Evolutionary conservation across 2,329 filamentous ascomycete genomes (phyloP).

Genomic region (Penicillium sp.): DNA sequence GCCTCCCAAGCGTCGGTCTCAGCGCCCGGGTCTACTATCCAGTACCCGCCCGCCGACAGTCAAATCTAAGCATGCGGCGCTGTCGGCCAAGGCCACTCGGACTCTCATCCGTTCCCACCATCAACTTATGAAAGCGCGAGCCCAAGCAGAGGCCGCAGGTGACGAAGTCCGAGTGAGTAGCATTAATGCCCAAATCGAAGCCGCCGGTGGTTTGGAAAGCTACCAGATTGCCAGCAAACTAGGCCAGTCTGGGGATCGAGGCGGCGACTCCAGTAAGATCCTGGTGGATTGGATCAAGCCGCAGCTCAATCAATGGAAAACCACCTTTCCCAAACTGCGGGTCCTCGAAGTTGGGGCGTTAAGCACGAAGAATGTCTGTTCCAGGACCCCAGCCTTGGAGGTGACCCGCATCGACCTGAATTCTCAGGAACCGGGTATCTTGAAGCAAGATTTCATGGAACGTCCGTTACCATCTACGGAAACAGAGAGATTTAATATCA

Average conservation of each 20-base stretch:
- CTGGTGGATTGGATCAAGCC: constrained; percentile 59
- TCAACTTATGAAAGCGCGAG: constrained; percentile 57
- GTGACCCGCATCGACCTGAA: constrained; percentile 87
- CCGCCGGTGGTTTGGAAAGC: constrained; percentile 58
- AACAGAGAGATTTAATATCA: constrained; percentile 76
- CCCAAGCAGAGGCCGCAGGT: constrained; percentile 51
- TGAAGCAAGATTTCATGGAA: constrained; percentile 92
- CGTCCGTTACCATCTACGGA: constrained; percentile 65
- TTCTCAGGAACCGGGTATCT: constrained; percentile 74
- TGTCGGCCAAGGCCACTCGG: constrained; percentile 60
- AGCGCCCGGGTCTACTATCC: constrained; percentile 42
- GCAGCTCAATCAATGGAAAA: constrained; percentile 24
- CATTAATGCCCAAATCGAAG: constrained; percentile 53
- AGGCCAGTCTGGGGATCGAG: constrained; percentile 60
- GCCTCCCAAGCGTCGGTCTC: constrained; percentile 33
- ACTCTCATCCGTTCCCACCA: constrained; percentile 62
- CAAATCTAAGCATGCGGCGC: constrained; percentile 35
- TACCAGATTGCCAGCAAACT: constrained; percentile 65
- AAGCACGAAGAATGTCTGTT: constrained; percentile 81
- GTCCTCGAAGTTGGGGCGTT: constrained; percentile 90
- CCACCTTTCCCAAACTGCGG: constrained; percentile 45
- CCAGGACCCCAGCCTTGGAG: constrained; percentile 67
- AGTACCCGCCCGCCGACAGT: constrained; percentile 48
- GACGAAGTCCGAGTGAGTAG: constrained; percentile 42
- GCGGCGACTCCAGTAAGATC: constrained; percentile 63